Base-by-base conservation (phyloP, 768 basidiomycete species). In the Ephemerocybe angulata region DNA sequence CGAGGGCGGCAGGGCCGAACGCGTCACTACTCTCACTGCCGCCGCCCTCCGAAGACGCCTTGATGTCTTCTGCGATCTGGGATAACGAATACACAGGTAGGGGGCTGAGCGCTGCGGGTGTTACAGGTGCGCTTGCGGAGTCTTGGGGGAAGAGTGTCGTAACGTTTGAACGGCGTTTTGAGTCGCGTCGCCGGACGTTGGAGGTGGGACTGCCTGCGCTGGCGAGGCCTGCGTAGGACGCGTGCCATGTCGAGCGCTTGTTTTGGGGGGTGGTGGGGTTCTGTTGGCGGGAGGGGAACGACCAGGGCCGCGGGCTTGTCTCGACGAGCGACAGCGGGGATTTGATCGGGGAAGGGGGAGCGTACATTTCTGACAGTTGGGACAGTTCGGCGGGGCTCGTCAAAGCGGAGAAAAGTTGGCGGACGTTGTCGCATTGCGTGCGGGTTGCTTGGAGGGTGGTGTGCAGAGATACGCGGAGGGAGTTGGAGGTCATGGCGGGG, bases 311-410 rank as follows among this genome's bases (percentile, higher is more conserved):
- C 37, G 67, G 47, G 47, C 31, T 60, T 8, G 56, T 51, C n/a
- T 24, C 29, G 4, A 22, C 48, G 17, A 76, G 52, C 11, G 60
- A 62, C 57, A 68, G 74, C 25, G 27, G 57, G 25, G 65, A 66
- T 60, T 60, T 68, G 31, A 57, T 62, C 4, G 88, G 86, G 0
- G 86, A 88, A 0, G 89, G 80, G 4, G 91, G 90, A 0, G 89
- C 88, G 67, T 93, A 93, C 91, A 93, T 93, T 70, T 90, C 90
- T 11, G 87, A 75, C 11, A 93, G 76, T 64, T 89, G 90, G 10
- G 85, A 77, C n/a, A 91, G 73, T 59, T 88, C 85, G 13, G 78
- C 66, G 6, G 87, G 85, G 6, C 80, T 82, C 0, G 90, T 86
- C 43, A 93, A 80, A 13, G 90, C 90, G 6, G 85, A 79, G 46